Evolutionary conservation across 345 rosid species (phyloP), one percentile per base, ranked within the genome.

Genomic region (Dimocarpus longan): DNA sequence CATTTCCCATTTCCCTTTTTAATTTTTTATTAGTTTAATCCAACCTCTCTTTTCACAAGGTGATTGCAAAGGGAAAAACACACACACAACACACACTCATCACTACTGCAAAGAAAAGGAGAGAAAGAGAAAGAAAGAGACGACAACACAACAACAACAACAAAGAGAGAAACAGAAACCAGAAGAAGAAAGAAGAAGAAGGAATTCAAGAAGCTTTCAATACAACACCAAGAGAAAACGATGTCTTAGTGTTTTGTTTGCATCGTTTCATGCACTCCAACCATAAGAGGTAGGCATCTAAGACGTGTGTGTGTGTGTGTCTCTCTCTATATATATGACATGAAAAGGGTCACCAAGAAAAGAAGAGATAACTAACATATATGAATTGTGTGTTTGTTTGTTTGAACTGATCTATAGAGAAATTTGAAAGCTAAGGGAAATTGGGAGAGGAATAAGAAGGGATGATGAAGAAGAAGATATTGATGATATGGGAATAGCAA

Each of bases 401-500:
- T 57, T 37, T 80, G 19, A 52, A 82, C 68, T 64, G 82, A 79
- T 84, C 77, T 80, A 69, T 28, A 44, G 63, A 60, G 81, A 32
- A 85, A 77, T 81, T 82, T 79, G 76, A 19, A 28, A 85, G 59
- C 48, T 71, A 62, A 73, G 43, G 37, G 64, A 10, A 24, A 5
- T 22, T 3, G 50, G 56, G 39, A 56, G 26, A 28, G 16, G 57
- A 9, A 60, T 13, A 24, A 43, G 18, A 75, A 42, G 78, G 80
- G 80, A 87, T 75, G 87, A 86, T 75, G 87, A 88, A 72, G 85
- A 86, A 83, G 81, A 79, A 65, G 78, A 82, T 79, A 78, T 66
- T 73, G 80, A 69, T 86, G 89, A 84, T 82, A 94, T 90, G 96
- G 96, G 90, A 85, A 83, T 93, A 93, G 90, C 92, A 82, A 86